These are phyloP conservation scores for Rhizopus stolonifer DNA, from an alignment of 371 early-diverging fungal species.

Conservation along the genomic window DNA sequence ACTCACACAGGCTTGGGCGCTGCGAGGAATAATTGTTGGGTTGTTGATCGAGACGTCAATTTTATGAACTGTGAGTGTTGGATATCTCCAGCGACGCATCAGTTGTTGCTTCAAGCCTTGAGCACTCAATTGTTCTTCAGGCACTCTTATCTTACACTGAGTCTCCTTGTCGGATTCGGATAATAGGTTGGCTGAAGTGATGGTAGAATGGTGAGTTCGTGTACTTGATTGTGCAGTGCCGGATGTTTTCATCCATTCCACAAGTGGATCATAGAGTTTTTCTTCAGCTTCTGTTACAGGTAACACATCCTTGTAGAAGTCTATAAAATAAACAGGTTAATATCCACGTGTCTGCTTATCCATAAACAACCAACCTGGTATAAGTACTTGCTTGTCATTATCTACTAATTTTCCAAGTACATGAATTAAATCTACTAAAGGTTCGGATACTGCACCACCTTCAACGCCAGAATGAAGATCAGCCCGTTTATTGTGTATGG, in stretches of 20 bases:
- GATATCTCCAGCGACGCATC: conserved; percentile 80
- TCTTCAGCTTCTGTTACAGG: conserved; percentile 54
- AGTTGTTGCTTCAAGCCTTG: conserved; percentile 53
- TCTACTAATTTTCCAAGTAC: conserved; percentile 61
- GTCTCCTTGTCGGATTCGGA: too few relatives aligned
- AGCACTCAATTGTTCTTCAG: conserved; percentile 19
- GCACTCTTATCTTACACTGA: conserved; percentile 28
- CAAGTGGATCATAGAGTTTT: conserved; percentile 52
- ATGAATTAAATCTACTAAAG: conserved; percentile 72
- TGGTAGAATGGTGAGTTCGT: conserved; percentile 34
- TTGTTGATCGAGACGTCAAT: conserved; percentile 74
- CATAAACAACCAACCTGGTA: too few relatives aligned
- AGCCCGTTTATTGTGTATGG: conserved; percentile 51
- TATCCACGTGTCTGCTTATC: too few relatives aligned
- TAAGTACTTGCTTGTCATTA: conserved; percentile 57
- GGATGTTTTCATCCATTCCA: conserved; percentile 48
- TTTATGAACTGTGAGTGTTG: conserved; percentile 80
- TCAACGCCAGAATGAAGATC: conserved; percentile 85
- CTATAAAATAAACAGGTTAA: too few relatives aligned
- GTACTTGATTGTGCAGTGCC: conserved; percentile 15
- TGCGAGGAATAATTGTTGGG: conserved; percentile 72
- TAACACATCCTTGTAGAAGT: conserved; percentile 60
- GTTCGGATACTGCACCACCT: conserved; percentile 83
- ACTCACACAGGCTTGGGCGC: conserved; percentile 70
- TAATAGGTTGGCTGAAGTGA: conserved; percentile 23